phyloP scores from a whole-genome alignment of 352 stramenopile genomes.

The Globisporangium polare region DNA sequence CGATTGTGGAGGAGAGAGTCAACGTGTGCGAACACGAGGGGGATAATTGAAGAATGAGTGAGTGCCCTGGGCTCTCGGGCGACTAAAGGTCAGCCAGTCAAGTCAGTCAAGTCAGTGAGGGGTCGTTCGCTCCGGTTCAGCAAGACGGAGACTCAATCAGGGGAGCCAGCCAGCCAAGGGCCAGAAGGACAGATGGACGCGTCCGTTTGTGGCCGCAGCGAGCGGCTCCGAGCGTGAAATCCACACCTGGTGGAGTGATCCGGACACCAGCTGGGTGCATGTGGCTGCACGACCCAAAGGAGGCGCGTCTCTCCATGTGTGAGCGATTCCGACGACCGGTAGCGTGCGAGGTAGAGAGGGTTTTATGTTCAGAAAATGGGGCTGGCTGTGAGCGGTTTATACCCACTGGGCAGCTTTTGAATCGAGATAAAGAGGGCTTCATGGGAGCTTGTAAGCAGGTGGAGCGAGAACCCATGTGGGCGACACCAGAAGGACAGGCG shows the following conservation, averaged over 20 bases:
- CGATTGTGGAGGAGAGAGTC: not conserved
- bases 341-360: not conserved
- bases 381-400: not conserved
- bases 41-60: conserved; percentile 12
- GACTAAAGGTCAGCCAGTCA: not conserved
- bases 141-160: not conserved
- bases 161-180: not conserved
- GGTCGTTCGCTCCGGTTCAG: not conserved
- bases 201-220: not conserved
- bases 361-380: not conserved
- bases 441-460: not conserved
- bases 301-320: not conserved
- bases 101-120: not conserved
- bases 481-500: not conserved
- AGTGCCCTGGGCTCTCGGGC: not conserved
- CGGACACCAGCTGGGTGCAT: not conserved
- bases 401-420: not conserved
- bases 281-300: too few species aligned
- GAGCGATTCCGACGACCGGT: not conserved
- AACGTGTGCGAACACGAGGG: conserved; percentile 15
- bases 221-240: not conserved
- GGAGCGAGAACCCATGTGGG: not conserved
- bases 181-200: not conserved
- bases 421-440: not conserved
- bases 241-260: not conserved